Evolutionary conservation across 2,329 filamentous ascomycete genomes (phyloP).

Genomic region (Ophiostoma fasciatum): DNA sequence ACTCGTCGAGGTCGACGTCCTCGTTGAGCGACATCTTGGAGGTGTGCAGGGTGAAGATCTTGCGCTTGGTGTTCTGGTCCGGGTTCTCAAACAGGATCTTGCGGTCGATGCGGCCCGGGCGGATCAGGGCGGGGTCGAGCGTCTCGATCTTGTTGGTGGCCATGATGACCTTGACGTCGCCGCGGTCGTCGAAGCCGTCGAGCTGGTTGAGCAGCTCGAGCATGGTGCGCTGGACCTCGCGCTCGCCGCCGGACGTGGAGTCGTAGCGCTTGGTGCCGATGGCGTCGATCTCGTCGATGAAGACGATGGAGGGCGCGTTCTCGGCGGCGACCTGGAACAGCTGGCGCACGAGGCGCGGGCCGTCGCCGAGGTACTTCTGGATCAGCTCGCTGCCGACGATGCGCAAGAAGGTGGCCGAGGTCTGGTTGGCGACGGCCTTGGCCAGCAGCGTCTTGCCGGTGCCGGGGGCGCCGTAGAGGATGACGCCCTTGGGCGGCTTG

Average conservation of each 20-base stretch:
- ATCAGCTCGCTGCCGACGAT: conserved; percentile 96
- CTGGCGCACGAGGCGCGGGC: conserved; percentile 84
- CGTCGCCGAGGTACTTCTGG: conserved; percentile 96
- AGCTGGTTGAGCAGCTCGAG: conserved; percentile 95
- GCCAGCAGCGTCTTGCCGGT: conserved; percentile 93
- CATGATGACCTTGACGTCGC: conserved; percentile 99
- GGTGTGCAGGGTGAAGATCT: conserved; percentile 97
- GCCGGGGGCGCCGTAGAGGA: conserved; percentile 91
- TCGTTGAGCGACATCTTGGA: conserved; percentile 96
- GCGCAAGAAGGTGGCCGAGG: conserved; percentile 93
- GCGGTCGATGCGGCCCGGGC: conserved; percentile 92
- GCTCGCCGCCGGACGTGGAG: conserved; percentile 88
- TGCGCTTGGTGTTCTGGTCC: conserved; percentile 79
- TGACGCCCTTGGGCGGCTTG: conserved; percentile 98
- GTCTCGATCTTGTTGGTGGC: conserved; percentile 99
- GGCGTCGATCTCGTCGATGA: conserved; percentile 98
- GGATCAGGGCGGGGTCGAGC: conserved; percentile 86
- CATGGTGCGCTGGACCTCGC: conserved; percentile 97
- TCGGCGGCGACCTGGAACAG: conserved; percentile 94
- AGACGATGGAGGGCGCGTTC: conserved; percentile 92
- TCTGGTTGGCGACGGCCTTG: conserved; percentile 96
- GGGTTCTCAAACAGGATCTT: conserved; percentile 70
- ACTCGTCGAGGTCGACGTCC: conserved; percentile 97
- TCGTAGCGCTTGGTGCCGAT: conserved; percentile 99
- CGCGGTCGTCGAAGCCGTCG: conserved; percentile 95